These are phyloP conservation scores for Epichloe scottii DNA, from an alignment of 2,329 filamentous ascomycete genomes.

Conservation along the genomic window DNA sequence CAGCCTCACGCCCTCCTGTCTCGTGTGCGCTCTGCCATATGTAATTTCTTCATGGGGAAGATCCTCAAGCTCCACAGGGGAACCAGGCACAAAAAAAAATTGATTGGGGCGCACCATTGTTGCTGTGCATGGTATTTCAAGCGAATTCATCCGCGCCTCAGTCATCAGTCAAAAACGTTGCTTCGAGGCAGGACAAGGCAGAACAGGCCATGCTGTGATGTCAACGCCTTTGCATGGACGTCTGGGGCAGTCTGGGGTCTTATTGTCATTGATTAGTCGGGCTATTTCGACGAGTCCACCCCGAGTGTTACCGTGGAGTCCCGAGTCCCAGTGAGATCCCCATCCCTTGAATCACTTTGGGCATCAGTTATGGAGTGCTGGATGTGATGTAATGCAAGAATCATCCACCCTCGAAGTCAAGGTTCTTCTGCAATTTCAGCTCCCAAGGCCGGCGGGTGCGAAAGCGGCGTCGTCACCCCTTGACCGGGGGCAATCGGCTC, in stretches of 20 bases:
- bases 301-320: background rate
- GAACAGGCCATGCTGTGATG: background rate
- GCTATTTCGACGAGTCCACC: background rate
- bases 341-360: no score
- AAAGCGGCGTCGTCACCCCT: constrained; percentile 1
- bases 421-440: constrained; percentile 1
- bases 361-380: background rate
- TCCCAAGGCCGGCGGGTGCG: background rate
- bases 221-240: background rate
- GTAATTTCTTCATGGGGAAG: background rate
- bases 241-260: background rate
- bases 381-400: background rate
- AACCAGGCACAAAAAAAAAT: background rate
- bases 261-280: background rate
- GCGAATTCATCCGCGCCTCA: background rate
- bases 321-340: background rate
- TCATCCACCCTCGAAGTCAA: background rate
- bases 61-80: background rate
- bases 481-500: constrained; percentile 6
- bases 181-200: background rate
- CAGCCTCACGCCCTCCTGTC: constrained; percentile 3
- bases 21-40: background rate
- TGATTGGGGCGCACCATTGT: background rate
- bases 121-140: background rate
- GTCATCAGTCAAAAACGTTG: background rate